phyloP scores from a whole-genome alignment of 768 basidiomycete species.

The Serendipita sp. region DNA sequence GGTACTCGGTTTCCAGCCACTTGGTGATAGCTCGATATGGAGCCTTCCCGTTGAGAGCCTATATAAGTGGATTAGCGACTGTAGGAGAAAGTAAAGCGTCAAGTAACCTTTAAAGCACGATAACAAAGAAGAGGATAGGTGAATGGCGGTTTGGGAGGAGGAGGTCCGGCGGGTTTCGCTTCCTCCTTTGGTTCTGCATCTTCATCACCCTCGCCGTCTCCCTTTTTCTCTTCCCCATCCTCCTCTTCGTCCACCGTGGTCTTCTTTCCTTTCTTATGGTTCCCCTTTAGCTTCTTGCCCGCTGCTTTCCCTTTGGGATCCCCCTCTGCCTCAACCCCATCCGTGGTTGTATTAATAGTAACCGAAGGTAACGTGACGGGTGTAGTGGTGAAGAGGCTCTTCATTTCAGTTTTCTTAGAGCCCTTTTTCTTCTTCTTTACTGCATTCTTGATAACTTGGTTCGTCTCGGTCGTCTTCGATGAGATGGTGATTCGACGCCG shows the following conservation, averaged over 20 bases:
- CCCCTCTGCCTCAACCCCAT: neutral
- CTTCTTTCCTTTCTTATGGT: constrained; percentile 63
- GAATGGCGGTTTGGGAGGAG: constrained; percentile 71
- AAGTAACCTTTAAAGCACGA: constrained; percentile 54
- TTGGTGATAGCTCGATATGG: constrained; percentile 82
- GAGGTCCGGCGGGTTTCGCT: constrained; percentile 8
- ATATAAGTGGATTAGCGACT: neutral
- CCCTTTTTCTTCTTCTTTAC: constrained; percentile 7
- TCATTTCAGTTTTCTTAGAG: neutral
- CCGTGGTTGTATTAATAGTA: neutral
- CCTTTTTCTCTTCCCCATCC: neutral
- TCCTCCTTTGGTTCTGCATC: constrained; percentile 14
- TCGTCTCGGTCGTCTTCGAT: neutral
- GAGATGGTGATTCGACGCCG: neutral
- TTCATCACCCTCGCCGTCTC: constrained; percentile 12
- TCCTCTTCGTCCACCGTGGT: constrained; percentile 12
- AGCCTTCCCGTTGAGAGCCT: constrained; percentile 42
- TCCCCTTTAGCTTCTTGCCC: constrained; percentile 17
- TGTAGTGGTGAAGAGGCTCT: constrained; percentile 3
- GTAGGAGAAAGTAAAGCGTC: neutral
- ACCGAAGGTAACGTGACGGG: neutral
- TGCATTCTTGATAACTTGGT: constrained; percentile 3
- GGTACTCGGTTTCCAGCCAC: constrained; percentile 68
- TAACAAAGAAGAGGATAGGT: constrained; percentile 90
- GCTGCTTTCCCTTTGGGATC: neutral